Evolutionary conservation across 441 rosid genomes (phyloP).

Genomic region (Rhodomyrtus psidioides): DNA sequence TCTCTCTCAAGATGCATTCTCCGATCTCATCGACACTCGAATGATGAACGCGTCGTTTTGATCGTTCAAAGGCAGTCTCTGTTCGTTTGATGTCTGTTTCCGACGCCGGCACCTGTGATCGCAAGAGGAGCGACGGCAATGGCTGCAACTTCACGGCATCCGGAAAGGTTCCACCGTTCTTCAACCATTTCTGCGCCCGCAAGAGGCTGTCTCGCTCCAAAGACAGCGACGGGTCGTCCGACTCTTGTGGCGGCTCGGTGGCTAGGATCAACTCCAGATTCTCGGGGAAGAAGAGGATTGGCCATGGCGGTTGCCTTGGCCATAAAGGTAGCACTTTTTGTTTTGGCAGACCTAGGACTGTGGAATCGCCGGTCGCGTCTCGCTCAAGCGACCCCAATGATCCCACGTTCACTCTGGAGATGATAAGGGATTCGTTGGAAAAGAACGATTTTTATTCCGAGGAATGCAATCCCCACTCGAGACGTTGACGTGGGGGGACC

Average conservation of each 20-base stretch:
- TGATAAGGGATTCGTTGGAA: constrained; percentile 36
- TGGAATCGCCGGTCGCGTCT: constrained; percentile 28
- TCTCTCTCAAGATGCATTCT: not conserved
- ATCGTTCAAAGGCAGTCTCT: not conserved
- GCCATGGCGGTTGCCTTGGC: not conserved
- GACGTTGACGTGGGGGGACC: not conserved
- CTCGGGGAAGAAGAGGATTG: not conserved
- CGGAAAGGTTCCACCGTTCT: not conserved
- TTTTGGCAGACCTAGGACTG: constrained; percentile 20
- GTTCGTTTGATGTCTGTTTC: not conserved
- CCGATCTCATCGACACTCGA: too few relatives aligned
- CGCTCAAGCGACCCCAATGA: constrained; percentile 38
- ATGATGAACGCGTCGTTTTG: not conserved
- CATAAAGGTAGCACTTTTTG: constrained; percentile 16
- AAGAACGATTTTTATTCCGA: constrained; percentile 31
- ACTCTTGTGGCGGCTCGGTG: not conserved
- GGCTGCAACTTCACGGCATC: not conserved
- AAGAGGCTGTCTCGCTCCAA: not conserved
- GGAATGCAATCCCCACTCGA: constrained; percentile 36
- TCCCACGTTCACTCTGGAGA: constrained; percentile 24
- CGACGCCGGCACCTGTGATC: not conserved
- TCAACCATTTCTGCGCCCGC: not conserved
- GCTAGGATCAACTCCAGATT: not conserved
- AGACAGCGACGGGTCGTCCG: not conserved
- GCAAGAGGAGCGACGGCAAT: not conserved